Percentiles rank a stretch among this genome's conserved stretches.
Evolutionary conservation across 2,329 filamentous ascomycete species (phyloP).

Genomic region (Trichoderma pleuroti): DNA sequence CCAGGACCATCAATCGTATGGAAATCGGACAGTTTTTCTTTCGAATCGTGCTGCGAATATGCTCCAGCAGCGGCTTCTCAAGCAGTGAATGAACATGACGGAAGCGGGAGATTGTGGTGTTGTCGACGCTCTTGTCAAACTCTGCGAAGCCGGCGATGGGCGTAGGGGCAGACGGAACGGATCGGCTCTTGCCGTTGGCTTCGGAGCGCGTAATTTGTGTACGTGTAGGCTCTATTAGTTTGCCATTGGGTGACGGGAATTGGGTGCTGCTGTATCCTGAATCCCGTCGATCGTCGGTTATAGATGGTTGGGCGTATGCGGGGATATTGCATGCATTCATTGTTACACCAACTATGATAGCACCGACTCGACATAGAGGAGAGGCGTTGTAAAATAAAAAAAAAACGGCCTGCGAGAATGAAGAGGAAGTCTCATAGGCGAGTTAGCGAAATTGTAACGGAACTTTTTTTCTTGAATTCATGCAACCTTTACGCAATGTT

Average conservation of each 20-base stretch:
- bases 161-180: background rate
- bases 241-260: background rate
- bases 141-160: background rate
- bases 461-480: background rate
- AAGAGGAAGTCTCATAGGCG: rapidly evolving
- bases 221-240: background rate
- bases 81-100: background rate
- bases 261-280: background rate
- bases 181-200: background rate
- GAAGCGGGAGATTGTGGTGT: background rate
- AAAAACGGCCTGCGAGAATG: background rate
- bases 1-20: background rate
- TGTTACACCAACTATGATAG: background rate
- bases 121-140: background rate
- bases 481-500: background rate
- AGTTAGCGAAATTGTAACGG: background rate
- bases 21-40: background rate
- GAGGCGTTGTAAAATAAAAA: background rate
- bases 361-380: background rate
- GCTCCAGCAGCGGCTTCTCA: background rate
- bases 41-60: background rate
- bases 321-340: background rate
- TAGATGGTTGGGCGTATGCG: rapidly evolving
- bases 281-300: background rate
- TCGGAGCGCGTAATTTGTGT: too few species aligned